Base-by-base conservation (phyloP, 768 basidiomycete genomes). In the Amanita pallidorosea region DNA sequence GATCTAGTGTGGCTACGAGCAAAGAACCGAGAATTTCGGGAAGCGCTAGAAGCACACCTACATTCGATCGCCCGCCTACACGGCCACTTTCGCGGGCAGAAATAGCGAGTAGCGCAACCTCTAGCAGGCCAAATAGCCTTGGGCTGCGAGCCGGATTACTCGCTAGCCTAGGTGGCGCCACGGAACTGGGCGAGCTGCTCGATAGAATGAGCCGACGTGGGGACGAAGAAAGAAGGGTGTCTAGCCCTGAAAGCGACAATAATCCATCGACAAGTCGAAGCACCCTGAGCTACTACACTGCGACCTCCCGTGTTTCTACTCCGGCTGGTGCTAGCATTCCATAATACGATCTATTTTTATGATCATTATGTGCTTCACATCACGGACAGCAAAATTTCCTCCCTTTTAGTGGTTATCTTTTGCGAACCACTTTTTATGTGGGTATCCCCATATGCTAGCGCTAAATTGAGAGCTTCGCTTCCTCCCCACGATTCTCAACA, bases 61-160 rank as follows among this genome's bases (percentile, higher is more conserved):
- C 61, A 7, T 52, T 61, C 1, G 70, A 70, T 52, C 63, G 71
- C 12, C 70, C 72, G 35, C 67, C 68, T 4, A 74, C 74, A 33
- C 60, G 70, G 41, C 63, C 67, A 13, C 56, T 67, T 18, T 65
- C 65, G 23, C 57, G 61, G 55, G 56, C 56, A 46, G 67, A 65
- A 7, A 57, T 23, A 22, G 51, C 55, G 25, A 51, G 46, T 62
- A 51, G 38, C 64, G 65, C 52, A 64, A 61, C 66, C 18, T 63
- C 67, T n/a, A 75, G 71, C 50, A 59, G 70, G 34, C 55, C 63
- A 12, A 67, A 65, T 49, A 72, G 69, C 37, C 53, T 68, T 2
- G 60, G 62, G 2, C 60, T 58, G 7, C 59, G 60, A 8, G 67
- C 63, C 15, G 68, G 66, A 42, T 53, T 64, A 17, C 35, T 68